These are phyloP conservation scores for Colletotrichum sp. DNA, from an alignment of 2,329 filamentous ascomycete genomes.

Conservation along the genomic window DNA sequence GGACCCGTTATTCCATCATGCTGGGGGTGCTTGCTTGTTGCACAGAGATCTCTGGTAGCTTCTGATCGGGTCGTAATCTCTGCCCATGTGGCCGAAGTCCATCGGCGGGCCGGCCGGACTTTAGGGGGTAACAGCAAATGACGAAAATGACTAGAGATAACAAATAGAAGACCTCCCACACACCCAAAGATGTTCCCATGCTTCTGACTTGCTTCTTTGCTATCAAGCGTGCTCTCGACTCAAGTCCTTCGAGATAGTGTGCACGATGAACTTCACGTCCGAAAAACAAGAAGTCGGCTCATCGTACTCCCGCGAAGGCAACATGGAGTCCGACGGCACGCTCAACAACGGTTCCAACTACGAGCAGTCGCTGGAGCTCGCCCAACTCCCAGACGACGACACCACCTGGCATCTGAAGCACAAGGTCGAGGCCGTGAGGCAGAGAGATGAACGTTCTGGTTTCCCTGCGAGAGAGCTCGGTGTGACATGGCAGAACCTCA, in stretches of 20 bases:
- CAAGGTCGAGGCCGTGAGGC: constrained; percentile 47
- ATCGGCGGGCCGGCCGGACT: neutral
- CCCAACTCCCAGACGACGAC: neutral
- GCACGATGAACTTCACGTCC: neutral
- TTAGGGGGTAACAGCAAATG: neutral
- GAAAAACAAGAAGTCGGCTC: neutral
- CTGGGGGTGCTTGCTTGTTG: neutral
- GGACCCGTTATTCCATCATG: neutral
- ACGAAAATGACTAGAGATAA: neutral
- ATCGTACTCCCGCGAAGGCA: neutral
- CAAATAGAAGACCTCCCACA: neutral
- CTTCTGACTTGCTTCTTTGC: neutral
- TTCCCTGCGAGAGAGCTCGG: constrained; percentile 59
- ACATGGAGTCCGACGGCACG: constrained; percentile 21
- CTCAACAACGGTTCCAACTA: constrained; percentile 11
- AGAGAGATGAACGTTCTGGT: constrained; percentile 49
- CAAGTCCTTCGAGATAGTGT: neutral
- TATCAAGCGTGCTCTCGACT: neutral
- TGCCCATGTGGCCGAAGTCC: neutral
- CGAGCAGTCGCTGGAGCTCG: constrained; percentile 14
- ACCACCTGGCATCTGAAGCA: constrained; percentile 51
- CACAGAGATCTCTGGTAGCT: constrained; percentile 2
- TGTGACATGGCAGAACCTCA: constrained; percentile 69
- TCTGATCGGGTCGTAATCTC: neutral
- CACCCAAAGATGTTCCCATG: neutral